Evolutionary conservation across 2,329 filamentous ascomycete species (phyloP).

Genomic region (Mycosphaerelloides madeirae): DNA sequence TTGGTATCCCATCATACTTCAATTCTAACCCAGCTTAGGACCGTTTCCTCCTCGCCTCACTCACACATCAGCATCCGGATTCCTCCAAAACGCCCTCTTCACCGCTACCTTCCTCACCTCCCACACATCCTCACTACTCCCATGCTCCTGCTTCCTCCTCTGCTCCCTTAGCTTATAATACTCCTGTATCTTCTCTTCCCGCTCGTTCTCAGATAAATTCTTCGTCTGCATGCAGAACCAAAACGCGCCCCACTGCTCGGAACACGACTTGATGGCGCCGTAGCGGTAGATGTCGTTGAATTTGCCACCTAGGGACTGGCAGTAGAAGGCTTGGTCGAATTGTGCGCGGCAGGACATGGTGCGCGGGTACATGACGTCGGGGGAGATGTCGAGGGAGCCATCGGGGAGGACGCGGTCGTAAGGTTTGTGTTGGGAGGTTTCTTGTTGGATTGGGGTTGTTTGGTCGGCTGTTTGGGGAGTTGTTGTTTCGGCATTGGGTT

Average conservation of each 20-base stretch:
- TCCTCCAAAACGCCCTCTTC: conserved; percentile 40
- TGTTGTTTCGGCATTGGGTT: conserved; percentile 12
- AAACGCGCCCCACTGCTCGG: conserved; percentile 85
- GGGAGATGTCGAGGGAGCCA: conserved; percentile 33
- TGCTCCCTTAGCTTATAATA: conserved; percentile 63
- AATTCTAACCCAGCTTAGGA: not conserved
- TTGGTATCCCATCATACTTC: no score
- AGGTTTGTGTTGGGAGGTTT: conserved; percentile 9
- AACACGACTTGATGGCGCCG: conserved; percentile 70
- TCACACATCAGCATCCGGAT: conserved; percentile 30
- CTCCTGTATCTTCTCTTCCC: conserved; percentile 57
- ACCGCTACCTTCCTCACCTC: conserved; percentile 63
- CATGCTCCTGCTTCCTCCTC: conserved; percentile 58
- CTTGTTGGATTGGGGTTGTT: conserved; percentile 5
- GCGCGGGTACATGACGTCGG: conserved; percentile 69
- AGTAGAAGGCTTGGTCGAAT: conserved; percentile 93
- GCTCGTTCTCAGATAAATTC: conserved; percentile 55
- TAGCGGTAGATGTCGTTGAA: conserved; percentile 89
- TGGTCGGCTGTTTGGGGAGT: conserved; percentile 19
- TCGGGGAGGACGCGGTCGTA: conserved; percentile 24
- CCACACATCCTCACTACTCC: conserved; percentile 90
- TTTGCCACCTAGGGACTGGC: conserved; percentile 84
- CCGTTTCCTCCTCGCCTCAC: conserved; percentile 5
- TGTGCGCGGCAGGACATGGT: conserved; percentile 83
- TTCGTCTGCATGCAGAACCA: conserved; percentile 95